Base-by-base conservation (phyloP, 192 early-diverging fungal genomes). In the Funneliformis geosporum region DNA sequence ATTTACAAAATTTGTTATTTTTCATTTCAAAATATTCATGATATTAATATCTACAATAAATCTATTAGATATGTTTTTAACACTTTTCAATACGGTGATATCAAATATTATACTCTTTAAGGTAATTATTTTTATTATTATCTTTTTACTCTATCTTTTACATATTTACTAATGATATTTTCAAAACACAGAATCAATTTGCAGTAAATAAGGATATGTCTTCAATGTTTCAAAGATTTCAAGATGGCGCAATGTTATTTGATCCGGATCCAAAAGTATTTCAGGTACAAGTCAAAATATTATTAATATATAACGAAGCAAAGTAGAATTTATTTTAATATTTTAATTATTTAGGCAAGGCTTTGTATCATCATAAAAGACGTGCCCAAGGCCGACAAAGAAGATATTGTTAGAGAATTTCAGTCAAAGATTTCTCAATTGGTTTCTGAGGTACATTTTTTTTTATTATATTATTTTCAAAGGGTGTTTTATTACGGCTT, bases 141-240 rank as follows among this genome's bases (percentile, higher is more conserved):
- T 33, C 33, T 33, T 55, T 28, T 2, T 28, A 0, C 43, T 4
- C 0, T 11, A 23, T 10, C 9, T 8, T 5, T 33, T 10, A n/a
- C 1, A 69, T 55, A 18, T 4, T 69, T 44, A 21, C 38, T 9
- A 14, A 23, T 8, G 21, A 46, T 55, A 5, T n/a, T 12, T 16
- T 11, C 33, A 66, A 11, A 16, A 50, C n/a, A 23, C 16, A 79
- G 62, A 80, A 76, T 61, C 59, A 76, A 25, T 80, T 80, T 60
- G 16, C 73, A 3, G 60, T 80, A n/a, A 75, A 65, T 27, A 18
- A 73, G n/a, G 79, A 80, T 44, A 80, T 80, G 28, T 80, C 80
- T 5, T 12, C 60, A 65, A 80, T 80, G 73, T 80, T 80, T 69
- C 73, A 80, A 59, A 40, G 80, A 33, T 80, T 80, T 62, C 80